Evolutionary conservation across 1,284 basidiomycete species (phyloP), one percentile per base, ranked within the genome.

Genomic region (Melampsora larici-populina): DNA sequence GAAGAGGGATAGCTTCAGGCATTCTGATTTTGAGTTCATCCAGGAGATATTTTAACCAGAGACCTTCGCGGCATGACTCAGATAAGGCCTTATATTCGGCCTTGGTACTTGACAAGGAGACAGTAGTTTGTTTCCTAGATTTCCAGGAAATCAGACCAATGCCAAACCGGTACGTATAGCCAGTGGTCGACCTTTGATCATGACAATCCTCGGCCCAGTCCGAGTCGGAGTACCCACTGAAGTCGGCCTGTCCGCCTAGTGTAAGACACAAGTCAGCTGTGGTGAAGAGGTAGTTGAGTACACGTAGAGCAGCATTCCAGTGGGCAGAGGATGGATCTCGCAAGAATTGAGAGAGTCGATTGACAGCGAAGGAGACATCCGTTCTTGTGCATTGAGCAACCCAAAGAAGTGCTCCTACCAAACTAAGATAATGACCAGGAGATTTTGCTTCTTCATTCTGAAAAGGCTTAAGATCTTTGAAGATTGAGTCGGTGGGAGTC

Each of bases 161-260:
- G 3, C 67, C 67, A 49, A 69, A n/a, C 9, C 36, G 7, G 29
- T 31, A 70, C 7, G 68, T 70, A 29, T 70, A 70, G 46, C 46
- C 48, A 29, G 17, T 49, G n/a, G 68, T 70, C 33, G 68, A 70
- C 18, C 17, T 3, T 11, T 51, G 15, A 33, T 26, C 31, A 15
- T 66, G 36, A 18, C 64, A 8, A 24, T 66, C 46, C 36, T 58
- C 68, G 4, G 48, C 68, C 68, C 68, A 70, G n/a, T 70, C 49
- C 3, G n/a, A 49, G 36, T 70, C 68, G 11, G 26, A 51, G 29
- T 31, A 70, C 8, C 68, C 68, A 4, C 46, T 49, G 15, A 24
- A 66, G 29, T 9, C 24, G 26, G 48, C 24, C 21, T 2, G 6
- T 13, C 64, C 64, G 2, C 31, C 31, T 17, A 66, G 31, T 3